Evolutionary conservation across 331 rosid species (phyloP).

Genomic region (Ulmus americana): DNA sequence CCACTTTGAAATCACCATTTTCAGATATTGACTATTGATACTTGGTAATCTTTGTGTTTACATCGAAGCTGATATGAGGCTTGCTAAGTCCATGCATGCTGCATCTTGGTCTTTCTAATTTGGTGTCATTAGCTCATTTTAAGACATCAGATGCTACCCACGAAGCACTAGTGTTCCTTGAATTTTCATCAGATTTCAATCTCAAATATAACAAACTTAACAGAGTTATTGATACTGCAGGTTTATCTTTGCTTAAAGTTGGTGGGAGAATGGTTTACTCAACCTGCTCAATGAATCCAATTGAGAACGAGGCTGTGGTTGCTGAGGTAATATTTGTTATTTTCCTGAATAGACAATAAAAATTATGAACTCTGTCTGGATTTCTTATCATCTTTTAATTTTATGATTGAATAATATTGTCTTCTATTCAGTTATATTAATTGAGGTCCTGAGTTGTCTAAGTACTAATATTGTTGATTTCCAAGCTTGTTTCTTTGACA

Average conservation of each 20-base stretch:
- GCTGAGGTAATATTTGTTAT: conserved; percentile 58
- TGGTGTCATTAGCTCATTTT: background rate
- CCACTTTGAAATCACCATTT: background rate
- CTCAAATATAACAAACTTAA: conserved; percentile 10
- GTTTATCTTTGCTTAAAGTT: conserved; percentile 81
- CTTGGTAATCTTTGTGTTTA: background rate
- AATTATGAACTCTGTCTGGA: background rate
- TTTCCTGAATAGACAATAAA: background rate
- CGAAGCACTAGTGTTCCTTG: background rate
- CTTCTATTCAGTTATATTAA: background rate
- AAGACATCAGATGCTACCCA: background rate
- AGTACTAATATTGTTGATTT: background rate
- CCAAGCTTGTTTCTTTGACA: background rate
- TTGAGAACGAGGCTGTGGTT: conserved; percentile 94
- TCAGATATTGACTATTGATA: background rate
- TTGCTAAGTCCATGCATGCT: background rate
- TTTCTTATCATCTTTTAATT: background rate
- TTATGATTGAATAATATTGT: background rate
- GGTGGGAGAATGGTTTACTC: conserved; percentile 97
- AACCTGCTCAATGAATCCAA: conserved; percentile 97
- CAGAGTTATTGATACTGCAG: conserved; percentile 35
- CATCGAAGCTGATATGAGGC: background rate
- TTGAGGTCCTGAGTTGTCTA: background rate
- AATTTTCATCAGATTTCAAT: background rate
- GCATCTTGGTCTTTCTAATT: background rate